These are phyloP conservation scores for Colletotrichum coccodes DNA, from an alignment of 2,329 filamentous ascomycete species.

Conservation along the genomic window DNA sequence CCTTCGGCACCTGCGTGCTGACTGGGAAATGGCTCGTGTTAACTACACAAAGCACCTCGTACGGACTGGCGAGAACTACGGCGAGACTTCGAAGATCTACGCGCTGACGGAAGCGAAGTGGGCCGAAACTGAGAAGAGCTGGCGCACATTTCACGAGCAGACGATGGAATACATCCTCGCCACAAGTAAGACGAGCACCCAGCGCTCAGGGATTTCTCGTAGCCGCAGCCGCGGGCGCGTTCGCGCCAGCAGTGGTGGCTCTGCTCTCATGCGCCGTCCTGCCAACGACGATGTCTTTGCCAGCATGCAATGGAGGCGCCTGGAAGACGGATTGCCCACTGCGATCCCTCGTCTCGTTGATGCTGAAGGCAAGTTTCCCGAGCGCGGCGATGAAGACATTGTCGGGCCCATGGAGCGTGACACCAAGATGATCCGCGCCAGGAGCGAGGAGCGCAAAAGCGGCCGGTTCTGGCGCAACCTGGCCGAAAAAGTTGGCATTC, in stretches of 20 bases:
- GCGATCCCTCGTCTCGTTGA: conserved; percentile 77
- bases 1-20: conserved; percentile 72
- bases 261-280: conserved; percentile 43
- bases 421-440: conserved; percentile 60
- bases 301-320: conserved; percentile 53
- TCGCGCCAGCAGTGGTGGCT: conserved; percentile 53
- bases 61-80: conserved; percentile 90
- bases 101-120: conserved; percentile 89
- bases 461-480: conserved; percentile 60
- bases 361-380: conserved; percentile 85
- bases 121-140: conserved; percentile 79
- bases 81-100: conserved; percentile 89
- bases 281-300: conserved; percentile 51
- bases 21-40: conserved; percentile 85
- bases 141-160: conserved; percentile 76
- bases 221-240: conserved; percentile 52
- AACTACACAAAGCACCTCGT: conserved; percentile 92
- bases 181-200: conserved; percentile 44
- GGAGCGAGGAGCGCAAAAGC: conserved; percentile 55
- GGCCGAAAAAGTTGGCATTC: conserved; percentile 54
- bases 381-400: conserved; percentile 89
- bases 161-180: conserved; percentile 65
- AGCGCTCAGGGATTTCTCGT: conserved; percentile 41
- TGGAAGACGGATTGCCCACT: conserved; percentile 68
- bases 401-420: conserved; percentile 88